Conservation (phyloP, 371 early-diverging fungal species). For the Apophysomyces variabilis region DNA sequence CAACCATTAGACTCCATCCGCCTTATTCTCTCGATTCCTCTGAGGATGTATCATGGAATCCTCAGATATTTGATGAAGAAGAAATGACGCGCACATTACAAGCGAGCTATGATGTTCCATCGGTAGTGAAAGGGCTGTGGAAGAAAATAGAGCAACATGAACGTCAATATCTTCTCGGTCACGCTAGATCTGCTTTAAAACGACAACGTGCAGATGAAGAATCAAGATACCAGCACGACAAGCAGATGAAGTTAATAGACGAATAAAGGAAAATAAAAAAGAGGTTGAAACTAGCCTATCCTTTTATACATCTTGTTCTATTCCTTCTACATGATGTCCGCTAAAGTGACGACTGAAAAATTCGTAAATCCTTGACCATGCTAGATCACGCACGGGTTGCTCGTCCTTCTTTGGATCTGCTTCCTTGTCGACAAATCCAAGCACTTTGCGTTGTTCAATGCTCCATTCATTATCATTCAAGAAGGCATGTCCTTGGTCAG, state of each 20-base stretch:
- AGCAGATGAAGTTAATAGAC: conserved; percentile 15
- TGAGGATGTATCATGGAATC: conserved; percentile 35
- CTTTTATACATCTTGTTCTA: background rate
- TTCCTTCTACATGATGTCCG: conserved; percentile 1
- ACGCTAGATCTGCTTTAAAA: background rate
- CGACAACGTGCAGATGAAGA: conserved; percentile 16
- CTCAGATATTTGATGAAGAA: conserved; percentile 39
- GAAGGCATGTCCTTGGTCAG: conserved; percentile 57
- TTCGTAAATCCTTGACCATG: conserved; percentile 49
- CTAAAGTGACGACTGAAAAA: conserved; percentile 30
- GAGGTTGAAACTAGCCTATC: background rate
- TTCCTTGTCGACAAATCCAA: conserved; percentile 41
- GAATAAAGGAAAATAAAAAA: background rate
- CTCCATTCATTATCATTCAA: conserved; percentile 53
- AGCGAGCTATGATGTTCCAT: conserved; percentile 31
- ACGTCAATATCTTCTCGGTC: conserved; percentile 1
- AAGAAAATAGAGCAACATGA: conserved; percentile 29
- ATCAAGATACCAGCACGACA: conserved; percentile 1
- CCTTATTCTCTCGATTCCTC: conserved; percentile 20
- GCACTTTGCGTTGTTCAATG: conserved; percentile 40
- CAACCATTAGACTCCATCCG: conserved; percentile 31
- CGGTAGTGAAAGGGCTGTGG: conserved; percentile 39
- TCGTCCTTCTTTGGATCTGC: conserved; percentile 36
- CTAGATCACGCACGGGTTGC: conserved; percentile 34
- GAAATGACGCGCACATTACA: conserved; percentile 39